These are phyloP conservation scores for Jamesozyma gamospora DNA, from an alignment of 805 yeast genomes.

Conservation along the genomic window DNA sequence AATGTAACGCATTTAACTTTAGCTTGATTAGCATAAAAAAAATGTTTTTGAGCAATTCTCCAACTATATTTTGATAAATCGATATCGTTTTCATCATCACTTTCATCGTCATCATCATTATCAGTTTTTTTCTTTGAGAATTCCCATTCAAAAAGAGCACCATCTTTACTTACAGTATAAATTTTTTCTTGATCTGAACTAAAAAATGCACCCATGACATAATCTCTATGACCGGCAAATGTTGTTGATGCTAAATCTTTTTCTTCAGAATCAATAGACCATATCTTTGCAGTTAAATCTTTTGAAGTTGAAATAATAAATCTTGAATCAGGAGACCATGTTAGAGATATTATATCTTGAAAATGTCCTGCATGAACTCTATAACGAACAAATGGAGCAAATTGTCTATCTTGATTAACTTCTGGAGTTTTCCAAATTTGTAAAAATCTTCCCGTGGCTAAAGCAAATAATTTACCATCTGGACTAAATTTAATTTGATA, in stretches of 20 bases:
- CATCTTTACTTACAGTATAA: conserved; percentile 88
- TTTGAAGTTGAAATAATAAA: conserved; percentile 79
- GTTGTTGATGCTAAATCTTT: conserved; percentile 67
- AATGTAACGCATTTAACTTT: conserved; percentile 74
- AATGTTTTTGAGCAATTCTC: conserved; percentile 74
- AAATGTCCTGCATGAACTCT: conserved; percentile 89
- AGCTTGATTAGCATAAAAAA: conserved; percentile 52
- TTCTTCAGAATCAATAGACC: conserved; percentile 62
- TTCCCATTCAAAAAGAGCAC: conserved; percentile 89
- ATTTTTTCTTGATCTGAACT: conserved; percentile 80
- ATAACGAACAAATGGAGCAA: conserved; percentile 91
- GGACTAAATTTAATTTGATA: conserved; percentile 74
- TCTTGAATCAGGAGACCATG: conserved; percentile 88
- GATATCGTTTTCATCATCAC: conserved; percentile 33
- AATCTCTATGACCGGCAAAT: conserved; percentile 86
- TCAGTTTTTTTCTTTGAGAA: conserved; percentile 51
- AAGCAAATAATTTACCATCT: conserved; percentile 78
- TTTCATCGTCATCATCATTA: conserved; percentile 37
- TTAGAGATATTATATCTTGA: conserved; percentile 62
- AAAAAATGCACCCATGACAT: conserved; percentile 80
- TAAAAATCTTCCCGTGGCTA: conserved; percentile 69
- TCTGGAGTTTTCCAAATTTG: conserved; percentile 94
- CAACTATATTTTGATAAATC: conserved; percentile 46
- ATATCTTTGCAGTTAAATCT: conserved; percentile 81
- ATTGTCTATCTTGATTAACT: conserved; percentile 72